Conservation (phyloP, 805 yeast species). For the Starmerella sirachaensis region DNA sequence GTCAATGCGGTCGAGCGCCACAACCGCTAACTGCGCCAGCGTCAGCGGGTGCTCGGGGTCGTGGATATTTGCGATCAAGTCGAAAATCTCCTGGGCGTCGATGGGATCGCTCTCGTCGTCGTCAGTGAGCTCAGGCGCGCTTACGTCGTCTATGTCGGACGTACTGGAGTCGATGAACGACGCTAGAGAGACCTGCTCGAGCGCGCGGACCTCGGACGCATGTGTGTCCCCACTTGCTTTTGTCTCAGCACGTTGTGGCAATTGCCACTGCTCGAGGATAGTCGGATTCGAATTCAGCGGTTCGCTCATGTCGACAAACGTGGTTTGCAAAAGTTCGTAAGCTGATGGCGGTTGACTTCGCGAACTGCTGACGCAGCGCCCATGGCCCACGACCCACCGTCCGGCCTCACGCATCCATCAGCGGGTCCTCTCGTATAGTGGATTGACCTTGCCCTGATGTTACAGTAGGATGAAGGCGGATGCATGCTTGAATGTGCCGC, state of each 20-base stretch:
- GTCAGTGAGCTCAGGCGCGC: conserved; percentile 17
- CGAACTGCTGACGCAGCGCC: no score
- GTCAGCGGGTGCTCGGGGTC: conserved; percentile 98
- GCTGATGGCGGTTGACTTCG: no score
- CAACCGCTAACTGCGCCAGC: conserved; percentile 87
- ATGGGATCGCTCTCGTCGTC: conserved; percentile 41
- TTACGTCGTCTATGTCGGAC: conserved; percentile 16
- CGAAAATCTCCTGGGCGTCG: conserved; percentile 83
- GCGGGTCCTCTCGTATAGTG: no score
- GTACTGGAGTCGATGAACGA: conserved; percentile 6
- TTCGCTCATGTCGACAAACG: conserved; percentile 51
- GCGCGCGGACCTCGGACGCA: conserved; percentile 8
- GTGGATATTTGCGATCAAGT: conserved; percentile 69
- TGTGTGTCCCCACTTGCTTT: conserved; percentile 10
- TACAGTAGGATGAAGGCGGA: no score
- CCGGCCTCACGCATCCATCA: no score
- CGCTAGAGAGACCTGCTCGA: conserved; percentile 21
- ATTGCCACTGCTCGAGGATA: conserved; percentile 57
- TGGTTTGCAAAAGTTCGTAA: no score
- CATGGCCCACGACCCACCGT: no score
- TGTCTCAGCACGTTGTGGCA: conserved; percentile 52
- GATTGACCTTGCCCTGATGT: no score
- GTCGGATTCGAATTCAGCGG: conserved; percentile 87
- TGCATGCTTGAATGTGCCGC: no score
- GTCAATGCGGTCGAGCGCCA: conserved; percentile 66